Conservation (phyloP, 2,329 filamentous ascomycete genomes). For the Trichoderma guizhouense region DNA sequence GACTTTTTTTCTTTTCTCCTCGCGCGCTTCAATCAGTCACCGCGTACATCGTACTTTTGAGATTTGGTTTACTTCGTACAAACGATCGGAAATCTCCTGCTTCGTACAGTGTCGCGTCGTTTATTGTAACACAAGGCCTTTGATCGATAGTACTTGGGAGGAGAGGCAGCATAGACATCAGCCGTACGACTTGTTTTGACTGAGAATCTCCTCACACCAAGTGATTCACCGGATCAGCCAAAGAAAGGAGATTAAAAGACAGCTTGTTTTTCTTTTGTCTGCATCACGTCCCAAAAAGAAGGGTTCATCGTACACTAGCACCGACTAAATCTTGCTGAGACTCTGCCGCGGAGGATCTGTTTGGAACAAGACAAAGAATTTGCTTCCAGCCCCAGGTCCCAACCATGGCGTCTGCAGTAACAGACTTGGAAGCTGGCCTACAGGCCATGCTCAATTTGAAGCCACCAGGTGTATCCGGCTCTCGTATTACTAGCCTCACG, state of each 20-base stretch:
- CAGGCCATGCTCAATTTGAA: slow-evolving; percentile 90
- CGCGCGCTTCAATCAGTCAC: slow-evolving; percentile 17
- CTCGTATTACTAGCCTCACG: slow-evolving; percentile 85
- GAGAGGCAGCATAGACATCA: slow-evolving; percentile 15
- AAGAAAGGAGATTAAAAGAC: not conserved
- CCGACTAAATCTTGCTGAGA: not conserved
- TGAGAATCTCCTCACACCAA: slow-evolving; percentile 17
- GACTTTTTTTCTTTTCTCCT: slow-evolving; percentile 19
- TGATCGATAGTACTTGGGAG: slow-evolving; percentile 16
- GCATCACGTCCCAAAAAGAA: not conserved
- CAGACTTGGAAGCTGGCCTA: slow-evolving; percentile 84
- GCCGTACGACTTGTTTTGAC: slow-evolving; percentile 14
- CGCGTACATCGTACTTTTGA: slow-evolving; percentile 22
- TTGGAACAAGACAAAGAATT: not conserved
- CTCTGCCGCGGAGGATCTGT: slow-evolving; percentile 1
- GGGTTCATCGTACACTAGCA: slow-evolving; percentile 9
- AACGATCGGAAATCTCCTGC: slow-evolving; percentile 9
- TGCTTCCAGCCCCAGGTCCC: slow-evolving; percentile 27
- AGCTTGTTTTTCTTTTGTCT: slow-evolving; percentile 9
- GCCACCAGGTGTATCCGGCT: slow-evolving; percentile 89
- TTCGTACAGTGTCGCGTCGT: slow-evolving; percentile 19
- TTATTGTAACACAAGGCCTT: slow-evolving; percentile 19
- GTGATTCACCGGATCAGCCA: slow-evolving; percentile 16
- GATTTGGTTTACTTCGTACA: slow-evolving; percentile 21
- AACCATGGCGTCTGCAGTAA: slow-evolving; percentile 82